Percentiles rank a stretch among this genome's conserved stretches.
Conservation (phyloP, 495 filamentous ascomycete genomes). For the Tuber aestivum region DNA sequence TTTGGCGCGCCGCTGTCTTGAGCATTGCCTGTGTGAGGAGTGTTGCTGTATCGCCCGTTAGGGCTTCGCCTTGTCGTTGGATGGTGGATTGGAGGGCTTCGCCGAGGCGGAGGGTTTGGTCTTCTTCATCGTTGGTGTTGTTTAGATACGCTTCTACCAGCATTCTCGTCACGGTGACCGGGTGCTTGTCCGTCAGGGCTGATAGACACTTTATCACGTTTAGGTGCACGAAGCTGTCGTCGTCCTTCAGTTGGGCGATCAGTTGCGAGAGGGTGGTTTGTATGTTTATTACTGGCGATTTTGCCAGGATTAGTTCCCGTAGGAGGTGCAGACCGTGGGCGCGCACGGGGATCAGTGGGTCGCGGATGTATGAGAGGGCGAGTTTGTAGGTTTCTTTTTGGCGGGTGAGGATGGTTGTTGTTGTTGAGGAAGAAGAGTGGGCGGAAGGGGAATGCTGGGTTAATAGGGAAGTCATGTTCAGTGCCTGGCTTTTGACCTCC, state of each 20-base stretch:
- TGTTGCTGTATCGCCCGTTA: conserved; percentile 55
- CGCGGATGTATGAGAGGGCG: conserved; percentile 67
- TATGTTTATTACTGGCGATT: conserved; percentile 64
- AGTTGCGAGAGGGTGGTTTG: conserved; percentile 61
- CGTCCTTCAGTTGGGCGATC: conserved; percentile 59
- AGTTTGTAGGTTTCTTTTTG: conserved; percentile 56
- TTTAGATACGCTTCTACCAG: conserved; percentile 68
- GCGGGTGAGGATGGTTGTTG: conserved; percentile 13
- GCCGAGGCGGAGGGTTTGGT: conserved; percentile 64
- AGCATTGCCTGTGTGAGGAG: conserved; percentile 59
- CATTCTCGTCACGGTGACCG: conserved; percentile 58
- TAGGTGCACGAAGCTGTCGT: conserved; percentile 70
- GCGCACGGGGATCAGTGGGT: conserved; percentile 68
- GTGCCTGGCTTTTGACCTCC: conserved; percentile 22
- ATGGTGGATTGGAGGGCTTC: conserved; percentile 66
- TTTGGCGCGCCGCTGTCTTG: conserved; percentile 19
- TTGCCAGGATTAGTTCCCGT: conserved; percentile 55
- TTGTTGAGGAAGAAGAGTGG: neutral
- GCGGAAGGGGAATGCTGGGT: conserved; percentile 23
- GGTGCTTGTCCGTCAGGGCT: conserved; percentile 59
- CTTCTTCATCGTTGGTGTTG: conserved; percentile 49
- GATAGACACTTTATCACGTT: conserved; percentile 63
- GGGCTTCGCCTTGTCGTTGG: conserved; percentile 58
- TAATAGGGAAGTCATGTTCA: conserved; percentile 37
- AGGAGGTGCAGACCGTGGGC: conserved; percentile 71